Evolutionary conservation across 768 basidiomycete species (phyloP).

Genomic region (Pleurotus cornucopiae): DNA sequence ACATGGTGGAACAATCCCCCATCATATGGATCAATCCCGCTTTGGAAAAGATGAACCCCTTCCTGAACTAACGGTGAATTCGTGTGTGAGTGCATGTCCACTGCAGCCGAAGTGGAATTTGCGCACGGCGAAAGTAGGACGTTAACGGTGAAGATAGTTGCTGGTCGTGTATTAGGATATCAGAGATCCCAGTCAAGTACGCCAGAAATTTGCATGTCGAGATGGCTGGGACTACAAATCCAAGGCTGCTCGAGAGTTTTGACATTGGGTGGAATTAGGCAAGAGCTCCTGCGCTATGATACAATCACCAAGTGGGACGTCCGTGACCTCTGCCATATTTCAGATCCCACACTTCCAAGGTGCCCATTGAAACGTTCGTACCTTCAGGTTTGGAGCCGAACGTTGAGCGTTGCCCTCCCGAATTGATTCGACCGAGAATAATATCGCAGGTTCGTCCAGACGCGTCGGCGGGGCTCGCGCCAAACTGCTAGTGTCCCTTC

Average conservation of each 20-base stretch:
- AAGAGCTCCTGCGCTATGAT: too few relatives aligned
- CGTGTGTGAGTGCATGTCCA: conserved; percentile 11
- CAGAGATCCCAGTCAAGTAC: not conserved
- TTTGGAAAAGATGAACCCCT: conserved; percentile 75
- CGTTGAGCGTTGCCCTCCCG: too few relatives aligned
- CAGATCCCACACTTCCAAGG: too few relatives aligned
- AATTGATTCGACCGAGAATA: too few relatives aligned
- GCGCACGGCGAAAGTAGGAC: conserved; percentile 71
- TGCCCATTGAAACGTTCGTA: too few relatives aligned
- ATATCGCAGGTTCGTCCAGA: too few relatives aligned
- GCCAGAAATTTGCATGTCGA: not conserved
- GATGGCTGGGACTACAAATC: not conserved
- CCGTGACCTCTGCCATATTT: too few relatives aligned
- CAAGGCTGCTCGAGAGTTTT: not conserved
- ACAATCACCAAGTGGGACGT: too few relatives aligned
- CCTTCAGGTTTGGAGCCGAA: too few relatives aligned
- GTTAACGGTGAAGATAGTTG: conserved; percentile 82
- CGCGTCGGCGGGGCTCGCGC: too few relatives aligned
- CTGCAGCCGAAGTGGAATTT: not conserved
- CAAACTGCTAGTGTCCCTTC: too few relatives aligned
- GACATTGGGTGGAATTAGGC: not conserved
- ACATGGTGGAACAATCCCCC: conserved; percentile 88
- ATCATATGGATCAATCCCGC: conserved; percentile 83
- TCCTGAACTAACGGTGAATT: conserved; percentile 65
- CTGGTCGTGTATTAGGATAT: conserved; percentile 41